Percentiles rank a stretch among this genome's conserved stretches.
These are phyloP conservation scores for Neoscytalidium dimidiatum DNA, from an alignment of 2,329 filamentous ascomycete genomes.

Conservation along the genomic window DNA sequence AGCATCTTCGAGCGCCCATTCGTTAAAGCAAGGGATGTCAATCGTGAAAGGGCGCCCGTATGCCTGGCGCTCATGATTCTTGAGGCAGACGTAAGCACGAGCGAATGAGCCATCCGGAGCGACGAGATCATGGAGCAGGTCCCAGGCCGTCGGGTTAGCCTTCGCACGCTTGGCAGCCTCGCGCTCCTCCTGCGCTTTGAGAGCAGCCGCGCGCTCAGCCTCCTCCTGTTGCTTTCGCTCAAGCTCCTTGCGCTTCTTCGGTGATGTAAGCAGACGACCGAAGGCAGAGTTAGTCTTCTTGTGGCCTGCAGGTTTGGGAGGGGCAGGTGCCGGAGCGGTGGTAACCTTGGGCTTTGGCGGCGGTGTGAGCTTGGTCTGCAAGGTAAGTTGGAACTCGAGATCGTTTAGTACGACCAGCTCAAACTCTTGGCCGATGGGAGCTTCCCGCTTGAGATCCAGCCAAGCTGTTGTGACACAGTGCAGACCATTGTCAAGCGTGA, in stretches of 20 bases:
- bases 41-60: conserved; percentile 86
- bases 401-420: conserved; percentile 96
- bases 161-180: conserved; percentile 59
- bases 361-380: conserved; percentile 91
- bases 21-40: conserved; percentile 95
- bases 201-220: conserved; percentile 71
- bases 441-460: conserved; percentile 87
- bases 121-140: conserved; percentile 81
- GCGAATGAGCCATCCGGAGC: conserved; percentile 93
- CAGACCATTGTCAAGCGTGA: conserved; percentile 96
- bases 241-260: conserved; percentile 94
- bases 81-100: conserved; percentile 88
- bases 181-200: conserved; percentile 41
- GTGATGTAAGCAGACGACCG: conserved; percentile 81
- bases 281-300: conserved; percentile 78
- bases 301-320: conserved; percentile 63
- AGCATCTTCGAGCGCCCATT: conserved; percentile 85
- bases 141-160: conserved; percentile 70
- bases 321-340: conserved; percentile 46
- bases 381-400: conserved; percentile 95
- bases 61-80: conserved; percentile 85
- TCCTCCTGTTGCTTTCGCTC: conserved; percentile 85
- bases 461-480: conserved; percentile 97
- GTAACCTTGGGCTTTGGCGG: conserved; percentile 54
- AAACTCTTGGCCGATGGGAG: conserved; percentile 96